Evolutionary conservation across 257 asterid species (phyloP).

Genomic region (Solanum pinnatisectum): DNA sequence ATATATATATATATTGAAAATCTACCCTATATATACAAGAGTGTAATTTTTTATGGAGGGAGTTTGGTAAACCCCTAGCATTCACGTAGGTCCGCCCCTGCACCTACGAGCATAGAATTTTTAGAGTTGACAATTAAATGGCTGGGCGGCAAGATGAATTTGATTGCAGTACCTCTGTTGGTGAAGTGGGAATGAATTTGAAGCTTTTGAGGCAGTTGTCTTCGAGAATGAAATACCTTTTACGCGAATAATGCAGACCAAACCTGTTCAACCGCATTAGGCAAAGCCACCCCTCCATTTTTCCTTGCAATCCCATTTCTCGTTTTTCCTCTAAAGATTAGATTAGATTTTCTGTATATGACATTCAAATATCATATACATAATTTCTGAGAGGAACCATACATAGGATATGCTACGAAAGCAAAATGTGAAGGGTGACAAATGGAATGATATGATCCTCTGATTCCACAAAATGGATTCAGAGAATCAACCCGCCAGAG

Average conservation of each 20-base stretch:
- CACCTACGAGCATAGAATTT: neutral
- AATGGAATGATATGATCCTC: slow-evolving; percentile 35
- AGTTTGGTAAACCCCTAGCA: neutral
- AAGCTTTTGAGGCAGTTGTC: slow-evolving; percentile 78
- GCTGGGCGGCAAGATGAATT: too few relatives aligned
- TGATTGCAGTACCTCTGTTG: slow-evolving; percentile 33
- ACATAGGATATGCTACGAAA: neutral
- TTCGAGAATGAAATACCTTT: slow-evolving; percentile 71
- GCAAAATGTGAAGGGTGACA: slow-evolving; percentile 26
- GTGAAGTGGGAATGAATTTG: slow-evolving; percentile 60
- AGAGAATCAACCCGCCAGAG: slow-evolving; percentile 41
- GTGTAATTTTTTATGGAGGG: neutral
- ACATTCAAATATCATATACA: neutral
- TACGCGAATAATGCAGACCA: slow-evolving; percentile 80
- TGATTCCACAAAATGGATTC: slow-evolving; percentile 67
- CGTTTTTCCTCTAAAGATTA: neutral
- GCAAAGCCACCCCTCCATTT: slow-evolving; percentile 86
- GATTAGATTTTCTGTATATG: neutral
- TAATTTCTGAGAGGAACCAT: neutral
- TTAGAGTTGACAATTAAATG: too few relatives aligned
- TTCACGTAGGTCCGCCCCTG: neutral
- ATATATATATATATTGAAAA: too few relatives aligned
- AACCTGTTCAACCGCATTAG: slow-evolving; percentile 66
- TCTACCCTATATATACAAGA: neutral
- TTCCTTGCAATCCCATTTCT: slow-evolving; percentile 39